Evolutionary conservation across 2,329 filamentous ascomycete species (phyloP).

Genomic region (Hypoxylon sp.): DNA sequence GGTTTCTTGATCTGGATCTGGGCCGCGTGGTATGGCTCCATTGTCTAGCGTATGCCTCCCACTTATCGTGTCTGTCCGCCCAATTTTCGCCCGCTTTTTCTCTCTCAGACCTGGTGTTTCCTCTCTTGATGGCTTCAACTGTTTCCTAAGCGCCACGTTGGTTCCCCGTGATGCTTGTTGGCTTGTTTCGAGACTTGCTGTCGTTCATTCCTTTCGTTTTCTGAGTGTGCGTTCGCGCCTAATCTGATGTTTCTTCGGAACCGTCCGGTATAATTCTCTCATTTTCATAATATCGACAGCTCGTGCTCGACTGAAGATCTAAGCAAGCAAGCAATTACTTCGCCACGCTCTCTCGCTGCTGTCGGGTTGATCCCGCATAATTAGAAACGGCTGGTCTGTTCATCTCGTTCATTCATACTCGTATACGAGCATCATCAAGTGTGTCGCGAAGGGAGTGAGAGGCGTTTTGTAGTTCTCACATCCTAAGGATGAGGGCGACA

Average conservation of each 20-base stretch:
- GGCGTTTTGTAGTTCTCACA: conserved; percentile 26
- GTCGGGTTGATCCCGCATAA: conserved; percentile 45
- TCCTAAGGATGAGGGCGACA: conserved; percentile 42
- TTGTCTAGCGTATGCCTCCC: conserved; percentile 25
- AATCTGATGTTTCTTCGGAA: conserved; percentile 38
- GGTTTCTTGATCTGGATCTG: conserved; percentile 32
- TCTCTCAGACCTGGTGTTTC: conserved; percentile 35
- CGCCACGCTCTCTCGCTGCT: conserved; percentile 29
- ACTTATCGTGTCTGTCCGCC: conserved; percentile 31
- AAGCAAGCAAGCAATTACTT: conserved; percentile 10
- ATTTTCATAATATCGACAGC: conserved; percentile 39
- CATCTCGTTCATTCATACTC: conserved; percentile 18
- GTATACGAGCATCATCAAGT: conserved; percentile 18
- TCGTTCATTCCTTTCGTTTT: conserved; percentile 41
- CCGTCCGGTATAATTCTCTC: conserved; percentile 36
- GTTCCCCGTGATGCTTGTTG: conserved; percentile 40
- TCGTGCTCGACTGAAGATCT: conserved; percentile 1
- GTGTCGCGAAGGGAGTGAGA: conserved; percentile 28
- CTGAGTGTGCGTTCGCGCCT: conserved; percentile 38
- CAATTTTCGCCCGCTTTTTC: conserved; percentile 7
- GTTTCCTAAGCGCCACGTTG: conserved; percentile 41
- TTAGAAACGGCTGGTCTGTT: conserved; percentile 50
- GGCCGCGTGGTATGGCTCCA: conserved; percentile 36
- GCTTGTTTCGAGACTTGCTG: conserved; percentile 38
- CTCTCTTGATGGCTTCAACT: conserved; percentile 43